Evolutionary conservation across 352 stramenopile species (phyloP), one percentile per base, ranked within the genome.

Genomic region (Phytophthora aleatoria): DNA sequence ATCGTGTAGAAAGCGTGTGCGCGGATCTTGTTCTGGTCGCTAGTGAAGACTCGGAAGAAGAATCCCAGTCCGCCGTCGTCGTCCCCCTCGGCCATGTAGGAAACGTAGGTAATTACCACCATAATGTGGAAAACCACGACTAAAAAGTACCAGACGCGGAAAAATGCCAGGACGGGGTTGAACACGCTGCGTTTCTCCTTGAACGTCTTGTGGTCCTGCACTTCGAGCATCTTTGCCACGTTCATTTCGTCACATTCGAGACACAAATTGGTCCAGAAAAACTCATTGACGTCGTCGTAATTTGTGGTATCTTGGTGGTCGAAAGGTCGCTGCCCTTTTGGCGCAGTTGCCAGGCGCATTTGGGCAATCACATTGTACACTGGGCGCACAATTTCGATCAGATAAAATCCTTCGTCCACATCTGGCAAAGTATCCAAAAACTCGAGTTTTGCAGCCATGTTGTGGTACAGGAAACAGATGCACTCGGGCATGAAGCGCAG

Each of bases 231-330:
- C n/a, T 82, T 61, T 0, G 85, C 83, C 16, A 96, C 80, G 48
- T 83, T 88, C 43, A 79, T 68, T 50, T 91, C 83, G 45, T 92
- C 78, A 45, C 84, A 87, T 8, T 87, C 69, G 2, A 95, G 79
- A 60, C 88, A 96, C 27, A 67, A 50, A 0, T 42, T 10, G 1
- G 64, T 87, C 88, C 88, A 96, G 55, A 96, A 96, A 67, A 93
- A 96, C 69, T 96, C 88, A 70, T 96, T 96, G 16, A 96, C 68
- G 38, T 96, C 88, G 63, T 96, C 88, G 55, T 96, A 96, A 65
- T 96, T 96, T 41, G 73, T 92, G 12, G 90, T 81, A 26, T 96
- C 79, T 58, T 94, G 62, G 65, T 96, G 87, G 59, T 96, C 88
- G 12, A 91, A 67, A 0, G 78, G 57, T 11, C 78, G 79, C 16